Base-by-base conservation (phyloP, 1,139 yeast species). In the Geotrichum macrosporum region DNA sequence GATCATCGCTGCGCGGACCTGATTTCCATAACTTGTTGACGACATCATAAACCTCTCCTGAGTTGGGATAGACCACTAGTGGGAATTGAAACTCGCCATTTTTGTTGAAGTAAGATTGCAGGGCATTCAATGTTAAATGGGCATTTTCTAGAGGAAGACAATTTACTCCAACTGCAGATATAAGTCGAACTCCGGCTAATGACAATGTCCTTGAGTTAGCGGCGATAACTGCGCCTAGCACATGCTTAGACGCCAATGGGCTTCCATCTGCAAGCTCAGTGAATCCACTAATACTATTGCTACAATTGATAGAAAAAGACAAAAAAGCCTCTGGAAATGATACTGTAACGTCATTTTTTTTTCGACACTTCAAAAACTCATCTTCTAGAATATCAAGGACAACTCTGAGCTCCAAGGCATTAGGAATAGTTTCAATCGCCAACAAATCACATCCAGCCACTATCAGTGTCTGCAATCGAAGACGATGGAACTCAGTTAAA, bases 401-500 rank as follows among this genome's bases (percentile, higher is more conserved):
- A 2, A 64, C 66, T 54, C 68, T 62, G 22, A 80, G 60, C 61
- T 83, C 92, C 31, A 54, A 52, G 20, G 72, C 59, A 48, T 69
- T 74, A 1, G 89, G 88, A 12, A 82, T 72, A 1, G 92, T 83
- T 59, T 83, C 92, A 49, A 81, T 66, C 1, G 76, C 78, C n/a
- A 82, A 62, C 2, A 75, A 50, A 53, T 78, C 84, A 3, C 80
- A 77, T 3, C 66, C 56, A 1, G 62, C 59, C 15, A 69, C 63
- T 12, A 67, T 53, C 36, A 77, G 66, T 29, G 68, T 71, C 12
- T 65, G 55, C 12, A 78, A 64, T 53, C 82, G 65, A 6, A 74
- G 75, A 13, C 55, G 44, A 58, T 83, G 87, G 60, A 77, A 80
- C 3, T 62, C 59, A 4, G 55, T 57, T 46, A 81, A 58, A 8